Percentiles rank a stretch among this genome's conserved stretches.
Conservation (phyloP, 2,329 filamentous ascomycete genomes). For the Xenosphaeropsis pyriputrescens region DNA sequence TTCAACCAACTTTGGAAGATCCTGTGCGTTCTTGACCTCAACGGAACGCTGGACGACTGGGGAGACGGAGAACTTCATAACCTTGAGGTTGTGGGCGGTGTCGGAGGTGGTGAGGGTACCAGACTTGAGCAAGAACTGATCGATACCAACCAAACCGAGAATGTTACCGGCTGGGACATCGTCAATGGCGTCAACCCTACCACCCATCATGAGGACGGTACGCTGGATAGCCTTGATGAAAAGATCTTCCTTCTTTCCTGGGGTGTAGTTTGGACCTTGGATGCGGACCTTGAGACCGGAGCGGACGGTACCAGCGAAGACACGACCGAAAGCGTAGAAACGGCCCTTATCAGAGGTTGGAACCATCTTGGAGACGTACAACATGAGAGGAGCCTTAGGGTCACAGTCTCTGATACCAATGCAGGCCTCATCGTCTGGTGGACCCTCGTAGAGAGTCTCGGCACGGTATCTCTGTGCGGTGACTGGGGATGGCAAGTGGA, state of each 20-base stretch:
- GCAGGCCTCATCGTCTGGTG: conserved; percentile 78
- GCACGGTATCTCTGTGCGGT: conserved; percentile 96
- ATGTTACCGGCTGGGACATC: conserved; percentile 99
- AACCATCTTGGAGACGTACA: conserved; percentile 99
- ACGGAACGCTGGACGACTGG: conserved; percentile 97
- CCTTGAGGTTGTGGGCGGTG: conserved; percentile 98
- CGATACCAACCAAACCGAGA: conserved; percentile 96
- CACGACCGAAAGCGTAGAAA: conserved; percentile 99
- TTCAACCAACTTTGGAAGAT: conserved; percentile 98
- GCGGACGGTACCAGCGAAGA: conserved; percentile 95
- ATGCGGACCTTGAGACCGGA: conserved; percentile 99
- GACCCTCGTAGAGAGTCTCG: conserved; percentile 98
- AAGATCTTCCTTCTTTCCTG: conserved; percentile 96
- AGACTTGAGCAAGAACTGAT: conserved; percentile 99
- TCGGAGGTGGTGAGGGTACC: conserved; percentile 97
- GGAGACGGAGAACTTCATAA: conserved; percentile 99
- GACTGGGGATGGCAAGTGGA: conserved; percentile 91
- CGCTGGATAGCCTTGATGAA: conserved; percentile 99
- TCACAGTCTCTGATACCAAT: conserved; percentile 98
- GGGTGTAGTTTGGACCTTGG: conserved; percentile 96
- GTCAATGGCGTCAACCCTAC: conserved; percentile 96
- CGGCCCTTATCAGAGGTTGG: conserved; percentile 98
- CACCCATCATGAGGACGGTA: conserved; percentile 99
- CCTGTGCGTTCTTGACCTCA: conserved; percentile 99
- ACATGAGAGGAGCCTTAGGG: conserved; percentile 95